Evolutionary conservation across 2,329 filamentous ascomycete genomes (phyloP).

Genomic region (Tolypocladium paradoxum): DNA sequence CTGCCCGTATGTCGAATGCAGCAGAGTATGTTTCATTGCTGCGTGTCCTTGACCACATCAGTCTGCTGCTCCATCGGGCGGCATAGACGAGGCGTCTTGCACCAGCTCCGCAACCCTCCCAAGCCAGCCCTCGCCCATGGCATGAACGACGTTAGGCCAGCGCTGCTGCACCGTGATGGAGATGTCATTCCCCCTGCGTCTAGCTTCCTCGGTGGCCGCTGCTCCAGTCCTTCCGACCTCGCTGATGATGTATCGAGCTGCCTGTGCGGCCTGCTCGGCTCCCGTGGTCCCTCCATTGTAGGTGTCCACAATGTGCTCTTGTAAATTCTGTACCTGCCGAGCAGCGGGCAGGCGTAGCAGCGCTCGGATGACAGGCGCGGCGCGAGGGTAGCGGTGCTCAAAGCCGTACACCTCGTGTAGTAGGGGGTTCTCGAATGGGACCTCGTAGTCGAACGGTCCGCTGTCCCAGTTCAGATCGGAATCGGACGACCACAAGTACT

Average conservation of each 20-base stretch:
- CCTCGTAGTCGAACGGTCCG: constrained; percentile 1
- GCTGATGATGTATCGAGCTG: background rate
- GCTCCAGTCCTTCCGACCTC: background rate
- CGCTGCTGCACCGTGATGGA: background rate
- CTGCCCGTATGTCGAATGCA: background rate
- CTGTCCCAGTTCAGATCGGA: constrained; percentile 2
- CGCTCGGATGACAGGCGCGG: background rate
- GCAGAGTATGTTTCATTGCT: background rate
- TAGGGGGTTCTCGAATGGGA: constrained; percentile 3
- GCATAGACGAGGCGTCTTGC: background rate
- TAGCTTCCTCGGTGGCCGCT: background rate
- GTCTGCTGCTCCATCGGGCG: background rate
- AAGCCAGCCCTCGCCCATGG: background rate
- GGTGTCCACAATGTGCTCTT: background rate
- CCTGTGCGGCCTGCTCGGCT: background rate
- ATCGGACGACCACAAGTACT: background rate
- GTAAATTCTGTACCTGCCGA: background rate
- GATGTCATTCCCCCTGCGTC: background rate
- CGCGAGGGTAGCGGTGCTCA: constrained; percentile 1
- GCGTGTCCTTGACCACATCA: background rate
- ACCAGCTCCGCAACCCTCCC: background rate
- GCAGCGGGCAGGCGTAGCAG: background rate
- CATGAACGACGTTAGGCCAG: background rate
- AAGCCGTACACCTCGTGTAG: background rate
- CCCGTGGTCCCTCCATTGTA: background rate